phyloP scores from a whole-genome alignment of 2,329 filamentous ascomycete species.

The Beauveria medogensis region DNA sequence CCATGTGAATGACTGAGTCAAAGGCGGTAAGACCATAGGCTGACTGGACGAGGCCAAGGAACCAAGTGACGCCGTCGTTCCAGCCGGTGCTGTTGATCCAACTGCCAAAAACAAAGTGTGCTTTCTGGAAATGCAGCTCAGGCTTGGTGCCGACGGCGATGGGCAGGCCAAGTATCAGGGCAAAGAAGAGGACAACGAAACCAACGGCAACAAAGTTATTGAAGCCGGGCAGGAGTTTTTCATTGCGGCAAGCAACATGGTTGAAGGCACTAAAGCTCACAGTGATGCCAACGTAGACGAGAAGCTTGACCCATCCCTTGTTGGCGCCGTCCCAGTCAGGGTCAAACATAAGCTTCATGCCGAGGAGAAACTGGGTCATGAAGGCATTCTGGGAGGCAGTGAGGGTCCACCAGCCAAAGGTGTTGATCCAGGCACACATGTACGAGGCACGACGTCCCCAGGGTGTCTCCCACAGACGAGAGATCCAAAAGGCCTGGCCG shows the following conservation, averaged over 20 bases:
- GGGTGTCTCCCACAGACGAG: constrained; percentile 27
- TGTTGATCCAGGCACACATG: constrained; percentile 53
- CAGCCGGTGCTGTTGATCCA: constrained; percentile 43
- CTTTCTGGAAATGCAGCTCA: constrained; percentile 37
- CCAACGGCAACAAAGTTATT: constrained; percentile 49
- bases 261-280: constrained; percentile 41
- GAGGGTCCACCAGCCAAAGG: constrained; percentile 51
- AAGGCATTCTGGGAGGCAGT: constrained; percentile 49
- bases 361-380: constrained; percentile 49
- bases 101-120: constrained; percentile 42
- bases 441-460: constrained; percentile 44
- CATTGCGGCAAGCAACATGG: constrained; percentile 39
- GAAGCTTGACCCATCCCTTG: constrained; percentile 45
- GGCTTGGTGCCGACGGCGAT: constrained; percentile 41
- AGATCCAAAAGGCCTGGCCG: constrained; percentile 50
- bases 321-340: constrained; percentile 35
- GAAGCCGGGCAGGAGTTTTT: constrained; percentile 34
- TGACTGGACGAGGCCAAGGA: constrained; percentile 47
- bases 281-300: constrained; percentile 46
- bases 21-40: constrained; percentile 51
- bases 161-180: constrained; percentile 42
- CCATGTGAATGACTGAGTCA: constrained; percentile 51
- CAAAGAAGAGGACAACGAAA: constrained; percentile 44
- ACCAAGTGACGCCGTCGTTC: constrained; percentile 48
- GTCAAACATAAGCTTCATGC: constrained; percentile 47